Evolutionary conservation across 2,329 filamentous ascomycete genomes (phyloP).

Genomic region (Didymella arachidicola): DNA sequence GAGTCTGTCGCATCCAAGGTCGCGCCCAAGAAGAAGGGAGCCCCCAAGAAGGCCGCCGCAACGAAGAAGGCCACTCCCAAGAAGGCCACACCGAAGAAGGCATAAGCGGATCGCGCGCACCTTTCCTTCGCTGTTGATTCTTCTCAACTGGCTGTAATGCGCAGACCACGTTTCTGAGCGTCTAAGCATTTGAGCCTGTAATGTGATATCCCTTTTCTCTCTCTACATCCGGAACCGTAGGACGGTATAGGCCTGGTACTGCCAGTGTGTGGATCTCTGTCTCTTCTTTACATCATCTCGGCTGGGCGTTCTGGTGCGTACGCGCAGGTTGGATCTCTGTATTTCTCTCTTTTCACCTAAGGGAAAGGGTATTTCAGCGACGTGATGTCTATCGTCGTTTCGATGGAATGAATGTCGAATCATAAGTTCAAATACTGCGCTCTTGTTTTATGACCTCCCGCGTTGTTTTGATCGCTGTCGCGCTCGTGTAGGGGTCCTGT

Average conservation of each 20-base stretch:
- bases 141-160: conserved; percentile 31
- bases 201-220: conserved; percentile 46
- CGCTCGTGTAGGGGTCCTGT: background rate
- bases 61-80: conserved; percentile 61
- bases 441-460: conserved; percentile 5
- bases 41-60: conserved; percentile 51
- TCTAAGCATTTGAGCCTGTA: conserved; percentile 27
- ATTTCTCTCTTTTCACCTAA: conserved; percentile 6
- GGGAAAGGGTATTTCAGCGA: conserved; percentile 6
- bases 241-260: conserved; percentile 22
- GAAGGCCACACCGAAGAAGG: conserved; percentile 54
- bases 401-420: conserved; percentile 14
- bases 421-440: conserved; percentile 10
- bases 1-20: conserved; percentile 38
- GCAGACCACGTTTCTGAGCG: conserved; percentile 7
- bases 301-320: conserved; percentile 36
- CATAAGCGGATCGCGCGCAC: conserved; percentile 34
- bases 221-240: conserved; percentile 21
- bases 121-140: conserved; percentile 38
- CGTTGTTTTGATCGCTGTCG: conserved; percentile 11
- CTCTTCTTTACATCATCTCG: conserved; percentile 34
- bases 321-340: conserved; percentile 11
- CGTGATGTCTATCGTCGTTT: conserved; percentile 21
- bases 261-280: conserved; percentile 27
- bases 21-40: conserved; percentile 48